Conservation (phyloP, 1,284 basidiomycete species). For the Cystobasidiaceae sp. region DNA sequence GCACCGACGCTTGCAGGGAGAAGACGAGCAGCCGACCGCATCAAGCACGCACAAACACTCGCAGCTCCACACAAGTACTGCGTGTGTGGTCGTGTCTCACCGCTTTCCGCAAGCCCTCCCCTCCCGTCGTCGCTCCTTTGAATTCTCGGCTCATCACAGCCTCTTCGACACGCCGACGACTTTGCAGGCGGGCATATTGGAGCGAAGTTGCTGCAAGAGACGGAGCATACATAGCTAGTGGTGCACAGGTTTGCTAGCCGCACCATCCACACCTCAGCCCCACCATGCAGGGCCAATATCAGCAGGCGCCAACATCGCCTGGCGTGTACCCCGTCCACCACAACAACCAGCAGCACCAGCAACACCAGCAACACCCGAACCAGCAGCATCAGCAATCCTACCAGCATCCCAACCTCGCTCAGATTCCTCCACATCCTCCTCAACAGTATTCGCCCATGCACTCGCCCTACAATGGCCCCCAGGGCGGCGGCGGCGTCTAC, state of each 20-base stretch:
- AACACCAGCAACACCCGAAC: conserved; percentile 5
- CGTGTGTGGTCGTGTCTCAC: no score
- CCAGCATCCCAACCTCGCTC: neutral
- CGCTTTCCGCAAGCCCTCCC: no score
- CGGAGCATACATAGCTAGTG: neutral
- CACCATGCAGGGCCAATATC: conserved; percentile 18
- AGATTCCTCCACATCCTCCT: conserved; percentile 1
- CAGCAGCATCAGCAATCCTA: conserved; percentile 12
- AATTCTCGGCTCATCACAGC: no score
- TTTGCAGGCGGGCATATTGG: neutral
- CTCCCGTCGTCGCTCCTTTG: no score
- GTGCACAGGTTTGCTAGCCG: neutral
- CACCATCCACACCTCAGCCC: neutral
- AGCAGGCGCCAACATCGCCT: neutral
- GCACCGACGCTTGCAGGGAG: no score
- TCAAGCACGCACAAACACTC: no score
- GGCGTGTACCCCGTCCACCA: neutral
- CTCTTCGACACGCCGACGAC: no score
- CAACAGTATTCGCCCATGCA: conserved; percentile 6
- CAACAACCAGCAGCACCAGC: neutral
- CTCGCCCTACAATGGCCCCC: neutral
- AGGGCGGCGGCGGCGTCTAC: neutral
- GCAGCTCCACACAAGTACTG: no score
- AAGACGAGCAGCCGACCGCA: no score
- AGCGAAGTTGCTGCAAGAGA: neutral